These are phyloP conservation scores for Fremontodendron californicum DNA, from an alignment of 345 rosid genomes.

Conservation along the genomic window DNA sequence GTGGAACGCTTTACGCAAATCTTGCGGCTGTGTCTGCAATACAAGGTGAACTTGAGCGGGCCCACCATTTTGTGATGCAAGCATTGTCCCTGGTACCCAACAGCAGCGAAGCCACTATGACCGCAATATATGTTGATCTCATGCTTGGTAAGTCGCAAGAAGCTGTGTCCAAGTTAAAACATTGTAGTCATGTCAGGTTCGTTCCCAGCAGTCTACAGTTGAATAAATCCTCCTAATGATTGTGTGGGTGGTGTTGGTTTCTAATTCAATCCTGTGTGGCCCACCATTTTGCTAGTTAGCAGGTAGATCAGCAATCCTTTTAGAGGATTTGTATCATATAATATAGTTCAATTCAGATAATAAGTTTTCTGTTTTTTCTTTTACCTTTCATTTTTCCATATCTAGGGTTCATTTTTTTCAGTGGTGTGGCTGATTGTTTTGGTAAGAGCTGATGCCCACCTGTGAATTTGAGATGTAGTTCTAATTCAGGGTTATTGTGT, in stretches of 20 bases:
- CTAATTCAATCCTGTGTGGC: constrained; percentile 24
- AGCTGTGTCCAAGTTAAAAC: constrained; percentile 37
- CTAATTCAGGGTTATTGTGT: constrained; percentile 24
- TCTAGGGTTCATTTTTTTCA: constrained; percentile 39
- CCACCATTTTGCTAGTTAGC: constrained; percentile 29
- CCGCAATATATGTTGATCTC: constrained; percentile 75
- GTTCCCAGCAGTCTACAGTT: constrained; percentile 37
- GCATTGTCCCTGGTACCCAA: constrained; percentile 60
- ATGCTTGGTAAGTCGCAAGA: constrained; percentile 69
- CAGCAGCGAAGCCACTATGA: constrained; percentile 65
- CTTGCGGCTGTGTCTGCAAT: constrained; percentile 47
- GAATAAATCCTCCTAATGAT: constrained; percentile 26
- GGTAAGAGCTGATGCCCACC: constrained; percentile 55
- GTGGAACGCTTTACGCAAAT: constrained; percentile 36
- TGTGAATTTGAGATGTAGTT: constrained; percentile 35
- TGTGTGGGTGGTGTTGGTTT: constrained; percentile 24
- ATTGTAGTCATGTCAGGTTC: constrained; percentile 64
- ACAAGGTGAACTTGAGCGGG: constrained; percentile 72
- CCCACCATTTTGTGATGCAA: constrained; percentile 49
- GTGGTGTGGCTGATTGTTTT: constrained; percentile 54
- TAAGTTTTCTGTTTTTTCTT: constrained; percentile 27
- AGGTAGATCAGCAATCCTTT: constrained; percentile 50
- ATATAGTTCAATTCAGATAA: constrained; percentile 51
- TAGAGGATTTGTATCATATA: constrained; percentile 63
- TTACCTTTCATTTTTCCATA: constrained; percentile 16